Percentiles rank a stretch among this genome's conserved stretches.
phyloP scores from a whole-genome alignment of 306 rosid genomes.

The Leucaena leucocephala region DNA sequence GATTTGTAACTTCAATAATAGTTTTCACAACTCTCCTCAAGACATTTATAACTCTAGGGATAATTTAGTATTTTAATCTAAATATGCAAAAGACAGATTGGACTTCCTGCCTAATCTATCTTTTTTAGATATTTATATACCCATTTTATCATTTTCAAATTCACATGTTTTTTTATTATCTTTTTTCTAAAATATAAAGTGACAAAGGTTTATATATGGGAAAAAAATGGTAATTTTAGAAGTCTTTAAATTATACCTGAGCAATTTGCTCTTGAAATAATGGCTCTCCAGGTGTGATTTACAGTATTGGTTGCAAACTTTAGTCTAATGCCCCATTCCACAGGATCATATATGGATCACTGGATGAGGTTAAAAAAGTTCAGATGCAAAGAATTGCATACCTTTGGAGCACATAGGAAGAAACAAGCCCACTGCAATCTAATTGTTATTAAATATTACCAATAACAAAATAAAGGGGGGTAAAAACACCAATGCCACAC shows the following conservation, averaged over 20 bases:
- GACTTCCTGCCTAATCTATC: too few species aligned
- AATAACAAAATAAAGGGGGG: background rate
- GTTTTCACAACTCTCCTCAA: too few species aligned
- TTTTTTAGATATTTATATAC: too few species aligned
- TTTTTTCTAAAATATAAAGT: too few species aligned
- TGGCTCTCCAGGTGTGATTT: background rate
- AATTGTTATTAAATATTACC: background rate
- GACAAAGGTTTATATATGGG: background rate
- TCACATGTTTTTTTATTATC: too few species aligned
- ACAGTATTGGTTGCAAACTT: background rate
- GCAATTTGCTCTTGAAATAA: background rate
- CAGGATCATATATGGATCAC: background rate
- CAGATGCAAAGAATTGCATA: background rate
- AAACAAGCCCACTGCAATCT: background rate
- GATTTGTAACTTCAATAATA: too few species aligned
- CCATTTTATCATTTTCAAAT: too few species aligned
- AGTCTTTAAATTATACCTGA: background rate
- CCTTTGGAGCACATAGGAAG: background rate
- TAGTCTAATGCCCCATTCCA: background rate
- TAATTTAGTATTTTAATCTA: too few species aligned
- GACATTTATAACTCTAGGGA: too few species aligned
- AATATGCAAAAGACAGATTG: too few species aligned
- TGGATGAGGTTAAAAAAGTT: background rate
- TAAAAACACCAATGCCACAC: background rate
- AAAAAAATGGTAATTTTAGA: background rate